phyloP scores from a whole-genome alignment of 1,284 basidiomycete genomes.

The Phlebopus sp. region DNA sequence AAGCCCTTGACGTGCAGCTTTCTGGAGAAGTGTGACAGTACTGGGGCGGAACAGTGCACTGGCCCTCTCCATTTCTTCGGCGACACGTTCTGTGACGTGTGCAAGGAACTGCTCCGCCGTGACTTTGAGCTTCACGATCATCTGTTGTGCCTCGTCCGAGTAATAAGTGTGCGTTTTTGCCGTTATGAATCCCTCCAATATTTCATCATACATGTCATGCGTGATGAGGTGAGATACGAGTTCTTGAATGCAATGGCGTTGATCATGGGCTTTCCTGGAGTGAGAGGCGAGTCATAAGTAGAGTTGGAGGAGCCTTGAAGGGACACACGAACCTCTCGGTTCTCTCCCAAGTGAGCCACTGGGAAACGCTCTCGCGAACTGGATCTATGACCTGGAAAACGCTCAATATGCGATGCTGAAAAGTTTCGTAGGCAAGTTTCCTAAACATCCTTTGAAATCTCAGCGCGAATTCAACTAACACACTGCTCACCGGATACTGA shows the following conservation, averaged over 20 bases:
- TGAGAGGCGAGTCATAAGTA: too few species aligned
- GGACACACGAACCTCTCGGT: constrained; percentile 36
- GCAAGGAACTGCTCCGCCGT: constrained; percentile 55
- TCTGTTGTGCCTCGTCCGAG: constrained; percentile 43
- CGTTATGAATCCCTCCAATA: constrained; percentile 56
- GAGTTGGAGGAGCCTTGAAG: too few species aligned
- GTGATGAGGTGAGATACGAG: constrained; percentile 55
- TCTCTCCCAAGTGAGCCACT: constrained; percentile 60
- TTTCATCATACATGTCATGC: constrained; percentile 50
- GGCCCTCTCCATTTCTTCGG: constrained; percentile 56
- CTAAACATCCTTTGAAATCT: constrained; percentile 31
- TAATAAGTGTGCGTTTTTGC: constrained; percentile 53
- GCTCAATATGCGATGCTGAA: constrained; percentile 50
- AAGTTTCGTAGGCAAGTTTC: constrained; percentile 51
- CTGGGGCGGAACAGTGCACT: constrained; percentile 44
- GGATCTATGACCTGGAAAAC: constrained; percentile 43
- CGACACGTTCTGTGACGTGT: constrained; percentile 44
- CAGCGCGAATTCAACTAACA: background rate
- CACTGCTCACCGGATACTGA: constrained; percentile 41
- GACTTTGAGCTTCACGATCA: constrained; percentile 38
- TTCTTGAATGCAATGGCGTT: constrained; percentile 38
- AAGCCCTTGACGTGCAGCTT: constrained; percentile 52
- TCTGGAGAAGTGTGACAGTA: constrained; percentile 44
- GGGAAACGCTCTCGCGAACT: constrained; percentile 47
- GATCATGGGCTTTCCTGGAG: constrained; percentile 28